Base-by-base conservation (phyloP, 305 asterid species). In the Fraxinus latifolia region DNA sequence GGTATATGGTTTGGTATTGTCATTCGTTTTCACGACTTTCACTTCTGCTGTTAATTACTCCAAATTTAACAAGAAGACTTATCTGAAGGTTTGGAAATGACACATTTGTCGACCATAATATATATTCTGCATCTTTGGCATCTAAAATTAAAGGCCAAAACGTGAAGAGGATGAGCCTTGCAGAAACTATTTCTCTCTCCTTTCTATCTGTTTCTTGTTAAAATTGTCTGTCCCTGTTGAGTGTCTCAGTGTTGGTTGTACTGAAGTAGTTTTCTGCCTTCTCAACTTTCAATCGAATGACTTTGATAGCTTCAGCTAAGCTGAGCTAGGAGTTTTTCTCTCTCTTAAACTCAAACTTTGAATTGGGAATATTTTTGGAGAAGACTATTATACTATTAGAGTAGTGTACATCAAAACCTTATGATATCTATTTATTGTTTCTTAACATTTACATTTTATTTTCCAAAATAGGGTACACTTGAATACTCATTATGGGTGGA, bases 1-100 rank as follows among this genome's bases (percentile, higher is more conserved):
- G 99, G 99, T 94, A 80, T 74, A 42, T 50, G 19, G n/a, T 19
- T 83, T 73, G 62, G 42, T 44, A 60, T 15, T 77, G 36, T 42
- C 55, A 25, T 77, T 36, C n/a, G 15, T 29, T 47, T 47, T 47
- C 58, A 47, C 0, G 74, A 7, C 2, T 67, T 67, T 67, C 19
- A 1, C 36, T 67, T 67, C 47, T 3, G 0, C 74, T 67, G 36
- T 67, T 79, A 8, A 27, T 9, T 23, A 50, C 17, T 76, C 42
- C 32, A 29, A 21, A 55, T 15, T 60, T 19, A 4, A 33, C 78
- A 44, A 36, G 81, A 78, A 3, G 74, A 27, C 29, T 2, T 8
- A 55, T 79, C 42, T 67, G 29, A 11, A 47, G 77, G 25, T 79
- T 79, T 79, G 74, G 37, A 11, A 67, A 27, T 5, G 74, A 67